Evolutionary conservation across 1,284 basidiomycete species (phyloP).

Genomic region (Ceratobasidium sp.): DNA sequence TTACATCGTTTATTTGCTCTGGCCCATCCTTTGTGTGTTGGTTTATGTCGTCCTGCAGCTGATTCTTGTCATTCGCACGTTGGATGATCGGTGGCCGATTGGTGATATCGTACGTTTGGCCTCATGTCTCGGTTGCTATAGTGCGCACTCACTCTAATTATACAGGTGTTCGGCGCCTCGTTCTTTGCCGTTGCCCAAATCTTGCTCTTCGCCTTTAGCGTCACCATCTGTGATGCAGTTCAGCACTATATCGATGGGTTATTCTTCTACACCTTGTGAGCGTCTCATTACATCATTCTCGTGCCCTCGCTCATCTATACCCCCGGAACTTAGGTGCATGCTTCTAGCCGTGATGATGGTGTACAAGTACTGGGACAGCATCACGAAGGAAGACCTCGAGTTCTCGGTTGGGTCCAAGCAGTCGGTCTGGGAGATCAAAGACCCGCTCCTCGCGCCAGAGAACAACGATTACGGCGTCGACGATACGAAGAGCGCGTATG

Average conservation of each 20-base stretch:
- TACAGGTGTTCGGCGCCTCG: slow-evolving; percentile 81
- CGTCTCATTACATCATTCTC: slow-evolving; percentile 20
- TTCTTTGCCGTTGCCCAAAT: slow-evolving; percentile 93
- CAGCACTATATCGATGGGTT: slow-evolving; percentile 96
- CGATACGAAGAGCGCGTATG: slow-evolving; percentile 68
- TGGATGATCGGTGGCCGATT: slow-evolving; percentile 98
- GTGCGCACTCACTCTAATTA: neutral
- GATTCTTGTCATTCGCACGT: slow-evolving; percentile 94
- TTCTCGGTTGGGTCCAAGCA: slow-evolving; percentile 98
- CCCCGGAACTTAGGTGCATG: slow-evolving; percentile 66
- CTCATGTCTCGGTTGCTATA: neutral
- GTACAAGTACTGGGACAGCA: slow-evolving; percentile 99
- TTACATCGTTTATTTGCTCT: slow-evolving; percentile 96
- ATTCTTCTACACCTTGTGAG: slow-evolving; percentile 93
- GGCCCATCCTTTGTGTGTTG: slow-evolving; percentile 90
- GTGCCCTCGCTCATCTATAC: neutral
- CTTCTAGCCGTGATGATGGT: slow-evolving; percentile 99
- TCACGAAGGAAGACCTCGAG: slow-evolving; percentile 97
- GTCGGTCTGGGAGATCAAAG: slow-evolving; percentile 98
- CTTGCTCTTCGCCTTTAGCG: slow-evolving; percentile 93
- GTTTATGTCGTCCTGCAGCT: slow-evolving; percentile 95
- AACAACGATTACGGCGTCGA: slow-evolving; percentile 71
- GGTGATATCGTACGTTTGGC: slow-evolving; percentile 75
- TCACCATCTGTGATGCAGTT: slow-evolving; percentile 94
- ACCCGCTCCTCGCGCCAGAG: slow-evolving; percentile 58